phyloP scores from a whole-genome alignment of 1,284 basidiomycete genomes.

The Exobasidium cylindrosporum region DNA sequence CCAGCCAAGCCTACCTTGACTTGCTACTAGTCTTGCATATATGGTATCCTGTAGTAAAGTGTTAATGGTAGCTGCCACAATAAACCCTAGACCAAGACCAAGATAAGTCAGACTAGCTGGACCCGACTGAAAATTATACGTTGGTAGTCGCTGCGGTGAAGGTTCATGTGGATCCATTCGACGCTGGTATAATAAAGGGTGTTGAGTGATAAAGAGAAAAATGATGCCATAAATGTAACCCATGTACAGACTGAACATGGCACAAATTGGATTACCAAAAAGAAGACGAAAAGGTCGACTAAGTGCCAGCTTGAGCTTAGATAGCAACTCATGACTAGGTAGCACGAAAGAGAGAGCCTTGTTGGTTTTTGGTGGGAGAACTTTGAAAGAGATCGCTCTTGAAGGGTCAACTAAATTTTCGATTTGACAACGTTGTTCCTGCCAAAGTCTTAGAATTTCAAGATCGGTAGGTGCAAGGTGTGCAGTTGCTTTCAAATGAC shows the following conservation, averaged over 20 bases:
- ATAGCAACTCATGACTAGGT: slow-evolving; percentile 18
- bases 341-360: not conserved
- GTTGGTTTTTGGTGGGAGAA: not conserved
- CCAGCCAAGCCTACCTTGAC: slow-evolving; percentile 30
- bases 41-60: slow-evolving; percentile 57
- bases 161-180: slow-evolving; percentile 47
- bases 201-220: slow-evolving; percentile 57
- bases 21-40: slow-evolving; percentile 49
- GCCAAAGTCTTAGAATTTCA: not conserved
- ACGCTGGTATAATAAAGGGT: slow-evolving; percentile 57
- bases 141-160: slow-evolving; percentile 42
- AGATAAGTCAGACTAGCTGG: slow-evolving; percentile 57
- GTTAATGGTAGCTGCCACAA: slow-evolving; percentile 54
- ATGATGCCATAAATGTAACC: slow-evolving; percentile 58
- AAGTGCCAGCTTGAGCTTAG: slow-evolving; percentile 41
- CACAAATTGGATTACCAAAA: slow-evolving; percentile 48
- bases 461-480: not conserved
- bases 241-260: slow-evolving; percentile 58
- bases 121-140: slow-evolving; percentile 57
- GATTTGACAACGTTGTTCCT: not conserved
- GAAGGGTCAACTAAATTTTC: not conserved
- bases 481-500: slow-evolving; percentile 14
- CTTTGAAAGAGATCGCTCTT: not conserved
- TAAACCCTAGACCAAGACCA: slow-evolving; percentile 57
- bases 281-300: slow-evolving; percentile 55